Conservation (phyloP, 495 filamentous ascomycete genomes). For the Tuber brumale region DNA sequence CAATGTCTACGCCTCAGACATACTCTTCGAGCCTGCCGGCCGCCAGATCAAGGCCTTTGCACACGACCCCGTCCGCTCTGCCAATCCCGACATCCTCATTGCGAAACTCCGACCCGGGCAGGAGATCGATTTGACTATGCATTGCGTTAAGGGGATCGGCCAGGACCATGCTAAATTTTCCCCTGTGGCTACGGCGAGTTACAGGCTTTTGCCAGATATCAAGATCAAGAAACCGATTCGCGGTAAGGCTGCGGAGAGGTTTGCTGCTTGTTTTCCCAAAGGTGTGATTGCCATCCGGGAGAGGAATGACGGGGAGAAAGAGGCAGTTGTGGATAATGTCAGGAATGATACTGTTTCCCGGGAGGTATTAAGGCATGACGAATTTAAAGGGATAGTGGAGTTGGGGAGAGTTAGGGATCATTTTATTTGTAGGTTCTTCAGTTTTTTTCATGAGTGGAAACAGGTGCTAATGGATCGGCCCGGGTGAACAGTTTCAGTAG, state of each 20-base stretch:
- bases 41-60: constrained; percentile 64
- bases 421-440: constrained; percentile 62
- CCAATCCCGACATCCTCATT: constrained; percentile 84
- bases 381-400: constrained; percentile 92
- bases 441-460: neutral
- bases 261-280: constrained; percentile 77
- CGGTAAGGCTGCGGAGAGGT: constrained; percentile 79
- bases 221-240: constrained; percentile 73
- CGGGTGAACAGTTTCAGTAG: constrained; percentile 55
- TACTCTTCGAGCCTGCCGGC: constrained; percentile 67
- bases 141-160: constrained; percentile 88
- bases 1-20: constrained; percentile 77
- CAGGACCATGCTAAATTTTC: constrained; percentile 97
- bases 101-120: constrained; percentile 92
- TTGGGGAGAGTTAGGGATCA: constrained; percentile 84
- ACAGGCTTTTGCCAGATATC: constrained; percentile 83
- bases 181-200: constrained; percentile 88
- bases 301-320: constrained; percentile 61
- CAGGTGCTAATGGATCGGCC: neutral
- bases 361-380: constrained; percentile 82
- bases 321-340: constrained; percentile 79
- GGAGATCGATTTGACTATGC: constrained; percentile 71
- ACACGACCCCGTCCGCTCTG: constrained; percentile 55
- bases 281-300: constrained; percentile 76
- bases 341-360: constrained; percentile 86